Evolutionary conservation across 371 early-diverging fungal species (phyloP).

Genomic region (Amoeboaphelidium protococcarum): DNA sequence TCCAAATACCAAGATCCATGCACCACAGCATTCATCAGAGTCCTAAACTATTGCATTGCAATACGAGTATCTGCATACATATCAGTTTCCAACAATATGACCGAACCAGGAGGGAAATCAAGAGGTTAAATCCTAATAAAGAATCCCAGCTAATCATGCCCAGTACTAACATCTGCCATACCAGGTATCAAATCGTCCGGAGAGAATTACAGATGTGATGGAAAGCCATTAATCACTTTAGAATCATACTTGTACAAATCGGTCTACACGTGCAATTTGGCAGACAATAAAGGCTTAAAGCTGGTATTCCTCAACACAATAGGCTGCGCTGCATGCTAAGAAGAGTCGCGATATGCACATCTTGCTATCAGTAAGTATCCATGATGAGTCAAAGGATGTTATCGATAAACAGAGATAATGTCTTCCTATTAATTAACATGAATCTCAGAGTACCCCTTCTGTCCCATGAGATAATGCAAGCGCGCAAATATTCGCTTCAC

Average conservation of each 20-base stretch:
- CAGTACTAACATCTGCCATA: not conserved
- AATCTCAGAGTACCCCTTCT: conserved; percentile 55
- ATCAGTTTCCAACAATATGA: not conserved
- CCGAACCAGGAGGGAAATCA: conserved; percentile 5
- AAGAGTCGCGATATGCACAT: conserved; percentile 32
- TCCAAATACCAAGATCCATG: not conserved
- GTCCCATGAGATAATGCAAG: conserved; percentile 50
- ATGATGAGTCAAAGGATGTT: conserved; percentile 61
- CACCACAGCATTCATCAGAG: not conserved
- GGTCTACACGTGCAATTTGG: not conserved
- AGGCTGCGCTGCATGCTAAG: not conserved
- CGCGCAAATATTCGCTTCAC: conserved; percentile 41
- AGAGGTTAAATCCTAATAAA: not conserved
- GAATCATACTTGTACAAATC: not conserved
- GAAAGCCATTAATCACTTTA: not conserved
- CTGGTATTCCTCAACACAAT: not conserved
- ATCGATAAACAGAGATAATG: conserved; percentile 64
- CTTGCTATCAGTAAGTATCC: conserved; percentile 72
- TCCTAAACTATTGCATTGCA: not conserved
- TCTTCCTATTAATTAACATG: conserved; percentile 83
- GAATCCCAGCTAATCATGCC: not conserved
- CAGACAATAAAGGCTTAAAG: not conserved
- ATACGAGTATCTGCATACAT: not conserved
- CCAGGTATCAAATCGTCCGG: not conserved
- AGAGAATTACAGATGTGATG: not conserved